These are phyloP conservation scores for Carex myosuroides DNA, from an alignment of 176 grass and related monocot genomes.

Conservation along the genomic window DNA sequence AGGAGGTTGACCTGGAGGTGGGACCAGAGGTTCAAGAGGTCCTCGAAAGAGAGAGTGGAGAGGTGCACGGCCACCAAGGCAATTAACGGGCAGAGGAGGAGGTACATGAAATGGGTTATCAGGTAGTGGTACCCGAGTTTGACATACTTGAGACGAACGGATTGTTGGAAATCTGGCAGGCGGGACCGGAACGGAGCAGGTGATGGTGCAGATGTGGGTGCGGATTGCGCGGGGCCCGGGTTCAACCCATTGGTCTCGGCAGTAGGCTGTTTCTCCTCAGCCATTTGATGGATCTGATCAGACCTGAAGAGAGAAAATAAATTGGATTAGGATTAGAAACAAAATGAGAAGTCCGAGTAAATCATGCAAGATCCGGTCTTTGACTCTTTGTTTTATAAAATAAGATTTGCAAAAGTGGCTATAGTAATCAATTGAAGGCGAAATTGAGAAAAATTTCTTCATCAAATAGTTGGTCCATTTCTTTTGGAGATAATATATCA, in stretches of 20 bases:
- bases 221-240: not conserved
- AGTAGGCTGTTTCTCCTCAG: slow-evolving; percentile 8
- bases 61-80: slow-evolving; percentile 42
- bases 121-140: slow-evolving; percentile 96
- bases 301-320: not conserved
- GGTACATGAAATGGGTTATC: slow-evolving; percentile 88
- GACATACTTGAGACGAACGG: slow-evolving; percentile 88
- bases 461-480: not conserved
- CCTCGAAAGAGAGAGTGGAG: slow-evolving; percentile 48
- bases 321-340: slow-evolving; percentile 10
- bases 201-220: not conserved
- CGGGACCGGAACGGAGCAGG: slow-evolving; percentile 19
- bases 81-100: slow-evolving; percentile 56
- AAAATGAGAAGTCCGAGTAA: slow-evolving; percentile 13
- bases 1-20: slow-evolving; percentile 71
- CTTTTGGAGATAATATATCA: not conserved
- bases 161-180: slow-evolving; percentile 79
- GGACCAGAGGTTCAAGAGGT: slow-evolving; percentile 47
- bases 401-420: not conserved
- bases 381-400: not conserved
- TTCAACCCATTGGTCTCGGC: slow-evolving; percentile 10
- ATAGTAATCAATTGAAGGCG: not conserved
- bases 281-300: slow-evolving; percentile 11
- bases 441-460: not conserved
- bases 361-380: slow-evolving; percentile 12